Evolutionary conservation across 2,329 filamentous ascomycete genomes (phyloP).

Genomic region (Trichoderma cornu-damae): DNA sequence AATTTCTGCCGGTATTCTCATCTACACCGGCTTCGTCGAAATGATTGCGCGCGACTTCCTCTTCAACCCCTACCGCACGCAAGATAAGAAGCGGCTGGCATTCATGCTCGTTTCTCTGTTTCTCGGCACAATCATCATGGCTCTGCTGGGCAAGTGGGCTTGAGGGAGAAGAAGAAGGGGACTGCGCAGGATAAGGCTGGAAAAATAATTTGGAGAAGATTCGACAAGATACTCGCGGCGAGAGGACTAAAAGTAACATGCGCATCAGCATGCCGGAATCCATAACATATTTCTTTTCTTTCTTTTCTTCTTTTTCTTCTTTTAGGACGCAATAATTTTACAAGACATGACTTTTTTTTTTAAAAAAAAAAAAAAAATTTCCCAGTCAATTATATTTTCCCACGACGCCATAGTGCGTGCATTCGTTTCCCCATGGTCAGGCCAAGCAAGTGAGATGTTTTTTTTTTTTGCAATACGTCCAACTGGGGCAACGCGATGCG

Average conservation of each 20-base stretch:
- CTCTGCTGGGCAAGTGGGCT: slow-evolving; percentile 74
- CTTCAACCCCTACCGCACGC: slow-evolving; percentile 75
- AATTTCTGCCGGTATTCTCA: slow-evolving; percentile 76
- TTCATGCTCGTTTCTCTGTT: slow-evolving; percentile 58
- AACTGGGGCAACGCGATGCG: too few species aligned
- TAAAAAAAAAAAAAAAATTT: too few species aligned
- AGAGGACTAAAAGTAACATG: neutral
- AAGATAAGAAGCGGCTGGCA: slow-evolving; percentile 39
- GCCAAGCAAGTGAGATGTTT: too few species aligned
- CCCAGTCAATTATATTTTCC: too few species aligned
- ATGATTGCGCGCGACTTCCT: slow-evolving; percentile 89
- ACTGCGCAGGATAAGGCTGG: neutral
- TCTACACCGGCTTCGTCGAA: slow-evolving; percentile 85
- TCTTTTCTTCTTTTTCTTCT: neutral
- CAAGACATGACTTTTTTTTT: neutral
- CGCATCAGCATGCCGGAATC: neutral
- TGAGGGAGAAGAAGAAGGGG: slow-evolving; percentile 32
- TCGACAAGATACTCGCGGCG: slow-evolving; percentile 2
- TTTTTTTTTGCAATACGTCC: too few species aligned
- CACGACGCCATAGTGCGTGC: too few species aligned
- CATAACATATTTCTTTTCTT: neutral
- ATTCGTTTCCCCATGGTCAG: too few species aligned
- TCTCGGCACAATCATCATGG: slow-evolving; percentile 69
- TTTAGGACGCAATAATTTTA: neutral
- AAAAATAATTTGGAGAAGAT: neutral